These are phyloP conservation scores for Fibroporia radiculosa DNA, from an alignment of 768 basidiomycete genomes.

Conservation along the genomic window DNA sequence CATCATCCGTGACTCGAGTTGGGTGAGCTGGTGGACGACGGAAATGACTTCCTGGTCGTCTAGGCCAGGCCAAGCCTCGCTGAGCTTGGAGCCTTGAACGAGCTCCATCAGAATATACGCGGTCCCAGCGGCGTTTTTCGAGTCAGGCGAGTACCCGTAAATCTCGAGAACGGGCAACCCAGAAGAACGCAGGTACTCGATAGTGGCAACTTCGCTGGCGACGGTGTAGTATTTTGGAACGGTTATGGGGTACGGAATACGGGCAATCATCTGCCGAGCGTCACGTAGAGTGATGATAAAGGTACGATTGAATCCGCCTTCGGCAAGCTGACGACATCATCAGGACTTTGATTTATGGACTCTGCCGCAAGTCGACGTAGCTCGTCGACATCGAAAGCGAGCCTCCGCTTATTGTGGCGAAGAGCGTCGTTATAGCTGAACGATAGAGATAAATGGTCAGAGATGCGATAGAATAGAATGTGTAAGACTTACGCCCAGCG, in stretches of 20 bases:
- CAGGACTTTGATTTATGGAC: conserved; percentile 29
- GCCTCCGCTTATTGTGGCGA: conserved; percentile 39
- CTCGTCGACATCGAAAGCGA: conserved; percentile 32
- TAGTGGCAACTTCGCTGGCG: conserved; percentile 26
- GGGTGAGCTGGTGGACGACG: conserved; percentile 34
- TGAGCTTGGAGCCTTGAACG: conserved; percentile 31
- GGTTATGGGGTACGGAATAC: conserved; percentile 21
- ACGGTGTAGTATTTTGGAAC: conserved; percentile 21
- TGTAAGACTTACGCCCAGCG: conserved; percentile 19
- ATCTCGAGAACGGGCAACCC: conserved; percentile 25
- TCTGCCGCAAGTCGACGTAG: conserved; percentile 39
- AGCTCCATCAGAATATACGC: conserved; percentile 26
- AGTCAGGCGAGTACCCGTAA: conserved; percentile 24
- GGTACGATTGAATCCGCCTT: conserved; percentile 28
- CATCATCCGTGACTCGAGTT: conserved; percentile 44
- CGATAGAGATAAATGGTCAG: conserved; percentile 5
- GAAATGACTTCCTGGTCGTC: conserved; percentile 32
- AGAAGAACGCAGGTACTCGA: conserved; percentile 19
- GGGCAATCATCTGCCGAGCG: conserved; percentile 20
- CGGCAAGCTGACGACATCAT: conserved; percentile 33
- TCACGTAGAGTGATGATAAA: conserved; percentile 23
- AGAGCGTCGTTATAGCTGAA: conserved; percentile 25
- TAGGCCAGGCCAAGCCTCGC: conserved; percentile 34
- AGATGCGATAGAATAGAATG: conserved; percentile 7
- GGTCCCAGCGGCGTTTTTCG: conserved; percentile 21